A percentile compares a stretch with the other conserved stretches of the same genome.
Conservation (phyloP, 2,329 filamentous ascomycete genomes). For the Coniella lustricola region DNA sequence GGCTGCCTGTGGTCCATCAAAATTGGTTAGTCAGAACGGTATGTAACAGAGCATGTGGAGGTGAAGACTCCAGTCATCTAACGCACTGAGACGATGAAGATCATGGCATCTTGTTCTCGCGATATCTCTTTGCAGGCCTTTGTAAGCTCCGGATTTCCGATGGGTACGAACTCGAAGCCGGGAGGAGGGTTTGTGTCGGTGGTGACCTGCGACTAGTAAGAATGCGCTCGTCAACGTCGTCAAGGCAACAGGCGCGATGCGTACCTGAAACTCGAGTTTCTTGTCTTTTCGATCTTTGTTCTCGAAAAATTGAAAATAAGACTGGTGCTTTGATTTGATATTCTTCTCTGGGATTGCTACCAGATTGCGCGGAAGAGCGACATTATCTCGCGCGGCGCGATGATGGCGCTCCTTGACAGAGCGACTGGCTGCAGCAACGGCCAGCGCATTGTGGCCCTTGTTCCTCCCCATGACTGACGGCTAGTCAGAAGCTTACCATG, state of each 20-base stretch:
- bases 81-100: conserved; percentile 60
- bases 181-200: conserved; percentile 45
- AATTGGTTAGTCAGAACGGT: conserved; percentile 16
- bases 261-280: conserved; percentile 57
- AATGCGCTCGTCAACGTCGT: conserved; percentile 10
- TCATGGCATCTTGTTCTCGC: conserved; percentile 53
- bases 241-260: background rate
- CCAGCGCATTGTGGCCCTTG: conserved; percentile 9
- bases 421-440: conserved; percentile 19
- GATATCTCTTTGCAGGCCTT: conserved; percentile 58
- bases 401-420: conserved; percentile 28
- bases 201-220: conserved; percentile 38
- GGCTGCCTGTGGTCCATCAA: conserved; percentile 23
- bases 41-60: background rate
- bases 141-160: conserved; percentile 55
- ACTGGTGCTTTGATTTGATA: conserved; percentile 47
- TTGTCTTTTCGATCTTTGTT: conserved; percentile 55
- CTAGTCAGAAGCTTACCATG: conserved; percentile 56
- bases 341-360: conserved; percentile 24
- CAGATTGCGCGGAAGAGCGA: conserved; percentile 22
- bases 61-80: background rate
- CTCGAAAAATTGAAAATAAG: conserved; percentile 58
- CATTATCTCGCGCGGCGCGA: conserved; percentile 21
- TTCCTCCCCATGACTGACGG: conserved; percentile 19
- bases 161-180: conserved; percentile 56